Base-by-base conservation (phyloP, 1,139 yeast species). In the Hansenula sp. region DNA sequence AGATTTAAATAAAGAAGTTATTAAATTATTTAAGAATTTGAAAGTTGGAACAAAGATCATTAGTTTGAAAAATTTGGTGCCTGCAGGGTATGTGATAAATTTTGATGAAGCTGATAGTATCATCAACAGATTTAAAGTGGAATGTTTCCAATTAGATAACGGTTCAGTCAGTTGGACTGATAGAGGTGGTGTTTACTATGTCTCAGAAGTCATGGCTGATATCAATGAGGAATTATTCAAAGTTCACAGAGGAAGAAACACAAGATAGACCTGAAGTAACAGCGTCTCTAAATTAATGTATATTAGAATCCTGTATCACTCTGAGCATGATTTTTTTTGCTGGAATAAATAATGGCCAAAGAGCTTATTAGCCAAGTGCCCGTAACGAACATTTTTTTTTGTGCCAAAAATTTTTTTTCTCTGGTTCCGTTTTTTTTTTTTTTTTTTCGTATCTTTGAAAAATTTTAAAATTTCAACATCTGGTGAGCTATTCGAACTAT, bases 111-210 rank as follows among this genome's bases (percentile, higher is more conserved):
- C 74, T 6, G 84, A 77, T 27, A 69, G 75, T 38, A 76, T 87
- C 12, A 66, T 88, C 48, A 88, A 83, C 55, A 70, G 80, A 52
- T 68, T 88, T 43, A 65, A 69, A 32, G 90, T 87, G 3, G 79
- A 79, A 46, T 77, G 75, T 50, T 77, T 69, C 48, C 79, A 76
- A 43, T 81, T 87, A 65, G 78, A 79, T 34, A 77, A 78, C 39
- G 79, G 78, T 48, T 73, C 89, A 25, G 96, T 89, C 14, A 84
- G 95, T 44, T 89, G 97, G 97, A 88, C 96, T 0, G 85, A 85
- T 28, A 82, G 79, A 41, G 88, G 89, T 36, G 94, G 92, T 2
- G 82, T 79, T 10, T 88, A 85, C 61, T 88, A 75, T 59, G 77
- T 88, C 11, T 78, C 94, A 9, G 85, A 90, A 3, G 87, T 86